phyloP scores from a whole-genome alignment of 805 yeast genomes.

The Myxozyma udenii region DNA sequence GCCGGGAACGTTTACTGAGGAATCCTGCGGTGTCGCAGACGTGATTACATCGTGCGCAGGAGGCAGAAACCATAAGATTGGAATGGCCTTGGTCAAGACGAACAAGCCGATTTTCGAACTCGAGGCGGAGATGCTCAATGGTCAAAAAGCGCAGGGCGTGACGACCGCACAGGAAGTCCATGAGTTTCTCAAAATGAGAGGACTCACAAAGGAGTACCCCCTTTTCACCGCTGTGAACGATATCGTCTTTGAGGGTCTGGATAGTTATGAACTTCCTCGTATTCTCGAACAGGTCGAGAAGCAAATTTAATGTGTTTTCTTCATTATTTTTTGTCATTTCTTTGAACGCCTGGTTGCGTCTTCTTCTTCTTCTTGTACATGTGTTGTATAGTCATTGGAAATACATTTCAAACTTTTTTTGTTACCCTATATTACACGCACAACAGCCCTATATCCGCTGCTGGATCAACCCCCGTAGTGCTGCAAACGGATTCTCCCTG shows the following conservation, averaged over 20 bases:
- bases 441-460: slow-evolving; percentile 27
- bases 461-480: slow-evolving; percentile 59
- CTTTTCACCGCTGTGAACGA: slow-evolving; percentile 74
- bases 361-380: not conserved
- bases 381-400: too few relatives aligned
- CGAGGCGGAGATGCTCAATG: slow-evolving; percentile 83
- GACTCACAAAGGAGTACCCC: slow-evolving; percentile 70
- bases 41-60: slow-evolving; percentile 96
- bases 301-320: not conserved
- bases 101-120: slow-evolving; percentile 68
- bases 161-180: slow-evolving; percentile 88
- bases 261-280: slow-evolving; percentile 19
- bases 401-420: not conserved
- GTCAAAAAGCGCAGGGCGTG: slow-evolving; percentile 96
- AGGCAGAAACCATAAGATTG: slow-evolving; percentile 90
- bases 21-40: slow-evolving; percentile 97
- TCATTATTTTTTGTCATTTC: not conserved
- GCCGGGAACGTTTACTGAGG: slow-evolving; percentile 82
- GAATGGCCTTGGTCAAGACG: slow-evolving; percentile 43
- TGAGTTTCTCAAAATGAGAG: slow-evolving; percentile 62
- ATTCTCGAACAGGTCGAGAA: slow-evolving; percentile 20
- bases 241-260: slow-evolving; percentile 69
- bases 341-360: not conserved
- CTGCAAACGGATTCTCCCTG: slow-evolving; percentile 59
- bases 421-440: not conserved